A percentile compares a stretch with the other conserved stretches of the same genome.
These are phyloP conservation scores for Leucosporidium creatinivorum DNA, from an alignment of 768 basidiomycete species.

Conservation along the genomic window DNA sequence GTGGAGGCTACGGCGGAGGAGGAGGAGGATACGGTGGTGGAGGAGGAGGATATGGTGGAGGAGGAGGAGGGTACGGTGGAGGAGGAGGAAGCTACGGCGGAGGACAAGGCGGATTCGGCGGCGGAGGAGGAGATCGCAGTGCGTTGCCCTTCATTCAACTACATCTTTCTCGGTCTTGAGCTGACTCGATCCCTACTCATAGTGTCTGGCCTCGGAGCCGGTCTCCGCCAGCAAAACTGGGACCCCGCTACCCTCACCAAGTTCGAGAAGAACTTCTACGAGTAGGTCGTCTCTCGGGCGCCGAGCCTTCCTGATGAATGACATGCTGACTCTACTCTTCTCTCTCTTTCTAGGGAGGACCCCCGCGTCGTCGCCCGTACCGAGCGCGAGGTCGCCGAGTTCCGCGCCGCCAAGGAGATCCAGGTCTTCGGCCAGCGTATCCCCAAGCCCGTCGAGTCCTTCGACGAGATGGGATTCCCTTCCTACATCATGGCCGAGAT, in stretches of 20 bases:
- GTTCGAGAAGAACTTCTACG: conserved; percentile 98
- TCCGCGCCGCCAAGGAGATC: conserved; percentile 75
- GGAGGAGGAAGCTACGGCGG: conserved; percentile 43
- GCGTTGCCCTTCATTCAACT: background rate
- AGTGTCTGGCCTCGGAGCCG: too few relatives aligned
- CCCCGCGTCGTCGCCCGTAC: conserved; percentile 66
- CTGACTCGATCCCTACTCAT: background rate
- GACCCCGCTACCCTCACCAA: conserved; percentile 59
- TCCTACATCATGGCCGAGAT: conserved; percentile 72
- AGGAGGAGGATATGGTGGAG: conserved; percentile 39
- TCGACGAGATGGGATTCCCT: conserved; percentile 93
- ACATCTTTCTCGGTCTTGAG: conserved; percentile 25
- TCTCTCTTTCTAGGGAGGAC: conserved; percentile 56
- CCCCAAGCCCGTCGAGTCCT: conserved; percentile 79
- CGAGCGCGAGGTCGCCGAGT: conserved; percentile 83
- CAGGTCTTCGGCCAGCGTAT: conserved; percentile 84
- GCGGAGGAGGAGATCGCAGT: conserved; percentile 52
- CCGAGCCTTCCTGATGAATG: background rate
- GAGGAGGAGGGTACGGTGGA: conserved; percentile 39
- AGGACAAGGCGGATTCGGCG: conserved; percentile 53
- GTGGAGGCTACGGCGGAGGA: conserved; percentile 36
- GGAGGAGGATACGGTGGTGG: conserved; percentile 39
- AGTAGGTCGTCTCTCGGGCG: conserved; percentile 1
- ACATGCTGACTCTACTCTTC: conserved; percentile 26
- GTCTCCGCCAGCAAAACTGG: conserved; percentile 63